phyloP scores from a whole-genome alignment of 805 yeast species.

The Wickerhamiella qilinensis region DNA sequence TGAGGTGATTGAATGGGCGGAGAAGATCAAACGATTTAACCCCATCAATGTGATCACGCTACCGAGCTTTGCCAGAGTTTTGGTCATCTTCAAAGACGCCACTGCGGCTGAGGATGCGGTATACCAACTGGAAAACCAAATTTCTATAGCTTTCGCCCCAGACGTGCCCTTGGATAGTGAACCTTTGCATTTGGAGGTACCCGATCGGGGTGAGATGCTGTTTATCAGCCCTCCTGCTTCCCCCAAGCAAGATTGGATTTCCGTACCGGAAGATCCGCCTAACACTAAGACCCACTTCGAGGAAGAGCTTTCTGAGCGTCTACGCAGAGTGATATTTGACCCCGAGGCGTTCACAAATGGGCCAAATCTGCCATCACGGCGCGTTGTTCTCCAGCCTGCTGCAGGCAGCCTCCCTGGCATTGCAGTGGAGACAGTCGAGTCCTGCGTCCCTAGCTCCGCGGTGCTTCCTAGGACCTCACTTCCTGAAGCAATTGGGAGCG shows the following conservation, averaged over 20 bases:
- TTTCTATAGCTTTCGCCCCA: neutral
- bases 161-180: neutral
- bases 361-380: too few relatives aligned
- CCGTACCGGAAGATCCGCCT: conserved; percentile 12
- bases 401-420: neutral
- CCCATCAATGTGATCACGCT: neutral
- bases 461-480: too few relatives aligned
- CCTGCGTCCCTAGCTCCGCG: too few relatives aligned
- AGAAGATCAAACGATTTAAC: too few relatives aligned
- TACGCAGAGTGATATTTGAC: too few relatives aligned
- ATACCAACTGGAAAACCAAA: neutral
- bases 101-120: neutral
- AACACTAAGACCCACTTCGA: conserved; percentile 11
- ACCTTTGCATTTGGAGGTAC: conserved; percentile 7
- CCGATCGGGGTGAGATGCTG: conserved; percentile 11
- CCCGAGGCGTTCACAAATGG: too few relatives aligned
- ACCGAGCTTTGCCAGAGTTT: neutral
- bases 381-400: conserved; percentile 1
- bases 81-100: neutral
- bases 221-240: conserved; percentile 15
- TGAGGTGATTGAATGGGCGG: too few relatives aligned
- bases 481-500: too few relatives aligned
- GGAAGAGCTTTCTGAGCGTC: conserved; percentile 8
- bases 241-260: conserved; percentile 14
- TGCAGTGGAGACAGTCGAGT: neutral